Conservation (phyloP, 2,329 filamentous ascomycete species). For the Claviceps quebecensis region DNA sequence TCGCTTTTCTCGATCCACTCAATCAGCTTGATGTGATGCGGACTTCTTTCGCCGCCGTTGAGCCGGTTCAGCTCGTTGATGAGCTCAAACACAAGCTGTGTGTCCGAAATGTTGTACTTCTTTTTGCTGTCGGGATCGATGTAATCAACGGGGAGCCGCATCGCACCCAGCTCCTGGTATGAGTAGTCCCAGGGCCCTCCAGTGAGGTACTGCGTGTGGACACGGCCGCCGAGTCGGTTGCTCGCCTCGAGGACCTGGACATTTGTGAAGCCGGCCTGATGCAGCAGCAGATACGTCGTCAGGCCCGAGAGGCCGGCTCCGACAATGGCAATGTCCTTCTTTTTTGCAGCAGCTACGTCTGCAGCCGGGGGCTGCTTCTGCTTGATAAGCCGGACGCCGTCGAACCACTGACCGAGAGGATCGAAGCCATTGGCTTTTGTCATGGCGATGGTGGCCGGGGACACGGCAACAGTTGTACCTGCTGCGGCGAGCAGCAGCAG, state of each 20-base stretch:
- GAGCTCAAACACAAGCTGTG: conserved; percentile 51
- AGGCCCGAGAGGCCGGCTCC: conserved; percentile 53
- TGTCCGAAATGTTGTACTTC: conserved; percentile 45
- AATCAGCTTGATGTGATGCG: conserved; percentile 44
- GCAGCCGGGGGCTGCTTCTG: conserved; percentile 34
- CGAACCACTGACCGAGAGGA: conserved; percentile 46
- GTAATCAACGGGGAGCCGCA: conserved; percentile 46
- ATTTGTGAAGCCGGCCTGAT: conserved; percentile 39
- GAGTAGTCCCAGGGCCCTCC: conserved; percentile 47
- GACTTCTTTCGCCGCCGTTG: conserved; percentile 32
- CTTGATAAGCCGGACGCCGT: conserved; percentile 45
- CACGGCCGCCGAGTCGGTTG: conserved; percentile 46
- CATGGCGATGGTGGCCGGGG: conserved; percentile 24
- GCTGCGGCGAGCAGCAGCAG: background rate
- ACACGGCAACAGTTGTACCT: background rate
- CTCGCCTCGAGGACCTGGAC: conserved; percentile 48
- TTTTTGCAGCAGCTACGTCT: conserved; percentile 8
- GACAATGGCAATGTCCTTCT: conserved; percentile 47
- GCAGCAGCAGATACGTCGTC: conserved; percentile 39
- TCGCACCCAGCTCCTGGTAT: conserved; percentile 54
- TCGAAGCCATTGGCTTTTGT: conserved; percentile 35
- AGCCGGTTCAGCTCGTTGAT: conserved; percentile 44
- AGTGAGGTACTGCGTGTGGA: conserved; percentile 48
- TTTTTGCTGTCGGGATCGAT: conserved; percentile 33
- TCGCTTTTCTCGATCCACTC: conserved; percentile 42